phyloP scores from a whole-genome alignment of 805 yeast genomes.

The Candida ulmi region DNA sequence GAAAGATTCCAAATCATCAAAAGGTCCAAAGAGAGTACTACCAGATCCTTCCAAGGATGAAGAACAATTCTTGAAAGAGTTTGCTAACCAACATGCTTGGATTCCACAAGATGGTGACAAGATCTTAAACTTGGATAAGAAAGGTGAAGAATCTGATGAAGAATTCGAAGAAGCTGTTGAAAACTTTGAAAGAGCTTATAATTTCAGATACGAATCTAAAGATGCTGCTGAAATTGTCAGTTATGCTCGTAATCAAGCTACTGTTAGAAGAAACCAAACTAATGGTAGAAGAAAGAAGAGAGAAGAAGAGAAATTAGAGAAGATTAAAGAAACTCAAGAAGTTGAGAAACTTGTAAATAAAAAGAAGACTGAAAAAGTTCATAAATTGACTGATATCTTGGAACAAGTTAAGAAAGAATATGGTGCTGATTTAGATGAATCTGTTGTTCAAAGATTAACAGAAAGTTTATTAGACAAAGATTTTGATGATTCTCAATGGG shows the following conservation, averaged over 20 bases:
- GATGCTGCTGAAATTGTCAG: conserved; percentile 85
- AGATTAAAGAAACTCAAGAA: conserved; percentile 44
- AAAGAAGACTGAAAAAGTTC: conserved; percentile 71
- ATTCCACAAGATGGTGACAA: conserved; percentile 66
- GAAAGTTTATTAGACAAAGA: conserved; percentile 78
- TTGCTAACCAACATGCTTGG: conserved; percentile 82
- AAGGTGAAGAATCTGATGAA: conserved; percentile 55
- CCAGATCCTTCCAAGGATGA: conserved; percentile 66
- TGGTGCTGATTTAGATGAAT: conserved; percentile 45
- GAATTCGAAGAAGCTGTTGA: conserved; percentile 93
- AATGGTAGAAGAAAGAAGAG: conserved; percentile 78
- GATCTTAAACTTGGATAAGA: conserved; percentile 42
- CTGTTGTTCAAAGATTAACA: conserved; percentile 61
- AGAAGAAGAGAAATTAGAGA: conserved; percentile 57
- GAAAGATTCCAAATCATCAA: conserved; percentile 37
- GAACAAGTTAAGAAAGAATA: conserved; percentile 36
- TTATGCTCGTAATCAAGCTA: conserved; percentile 92
- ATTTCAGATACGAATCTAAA: conserved; percentile 92
- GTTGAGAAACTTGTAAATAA: conserved; percentile 58
- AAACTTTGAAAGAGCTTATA: conserved; percentile 84
- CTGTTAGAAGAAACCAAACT: conserved; percentile 75
- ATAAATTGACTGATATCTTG: conserved; percentile 65
- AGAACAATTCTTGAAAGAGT: conserved; percentile 67
- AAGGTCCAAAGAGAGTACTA: conserved; percentile 28
- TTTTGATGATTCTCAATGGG: conserved; percentile 91